Evolutionary conservation across 1,284 basidiomycete genomes (phyloP), one percentile per base, ranked within the genome.

Genomic region (Sporisorium graminicola): DNA sequence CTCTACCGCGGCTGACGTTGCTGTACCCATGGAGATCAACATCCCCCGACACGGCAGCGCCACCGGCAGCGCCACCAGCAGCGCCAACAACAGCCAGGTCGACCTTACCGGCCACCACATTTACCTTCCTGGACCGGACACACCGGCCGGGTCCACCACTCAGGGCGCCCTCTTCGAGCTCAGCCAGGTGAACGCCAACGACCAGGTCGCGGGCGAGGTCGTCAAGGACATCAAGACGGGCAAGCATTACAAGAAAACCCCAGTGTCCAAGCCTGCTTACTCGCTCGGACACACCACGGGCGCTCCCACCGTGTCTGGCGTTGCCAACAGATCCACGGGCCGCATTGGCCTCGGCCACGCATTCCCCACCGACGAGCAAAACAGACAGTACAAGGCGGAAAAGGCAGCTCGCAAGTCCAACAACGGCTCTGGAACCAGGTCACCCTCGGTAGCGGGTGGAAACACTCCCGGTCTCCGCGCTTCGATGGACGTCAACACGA

Each of bases 161-260:
- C 46, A 52, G 24, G 56, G 53, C 6, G 66, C 63, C 58, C 49
- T 65, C 27, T 75, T 57, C 54, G 65, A 72, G 43, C 67, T 80
- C 20, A 46, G 47, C 13, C 63, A 56, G 14, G 56, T 80, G 24
- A 35, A 47, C n/a, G 58, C 76, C 5, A n/a, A 65, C 40, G 68
- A 73, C 7, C 29, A 50, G 2, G 65, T 70, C 26, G 27, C 42
- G 10, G 65, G 65, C 26, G 70, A 77, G n/a, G 57, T 78, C 35
- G 60, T 80, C 49, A 69, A 67, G 60, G 78, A 80, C 62, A 46
- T 58, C 49, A 75, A 74, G 57, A 73, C 76, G 20, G 78, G 78
- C 52, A 74, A 77, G 46, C 78, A 78, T 42, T 80, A 80, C 69
- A 70, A 71, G 26, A 77, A 76, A 61, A 55, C 31, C 5, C 66